Evolutionary conservation across 495 filamentous ascomycete species (phyloP).

Genomic region (Aspergillus cavernicola): DNA sequence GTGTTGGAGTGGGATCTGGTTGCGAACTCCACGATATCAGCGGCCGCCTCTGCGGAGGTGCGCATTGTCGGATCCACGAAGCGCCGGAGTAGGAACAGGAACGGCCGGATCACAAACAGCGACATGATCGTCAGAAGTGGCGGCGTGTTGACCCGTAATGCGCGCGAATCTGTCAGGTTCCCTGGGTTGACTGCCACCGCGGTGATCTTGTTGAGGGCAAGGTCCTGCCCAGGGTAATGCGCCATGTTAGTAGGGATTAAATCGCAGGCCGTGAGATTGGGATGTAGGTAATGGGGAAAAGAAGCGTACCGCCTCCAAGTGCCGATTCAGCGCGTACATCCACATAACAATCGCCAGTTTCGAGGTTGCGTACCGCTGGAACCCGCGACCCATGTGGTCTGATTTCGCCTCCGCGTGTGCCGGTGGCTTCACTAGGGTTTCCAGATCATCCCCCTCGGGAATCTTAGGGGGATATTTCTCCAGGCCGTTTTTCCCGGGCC

Average conservation of each 20-base stretch:
- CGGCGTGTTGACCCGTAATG: conserved; percentile 39
- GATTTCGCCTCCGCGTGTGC: not conserved
- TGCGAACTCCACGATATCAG: conserved; percentile 34
- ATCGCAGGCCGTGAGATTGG: not conserved
- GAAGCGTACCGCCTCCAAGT: conserved; percentile 26
- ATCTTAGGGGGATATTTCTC: conserved; percentile 8
- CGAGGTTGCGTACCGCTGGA: conserved; percentile 35
- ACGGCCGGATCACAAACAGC: conserved; percentile 20
- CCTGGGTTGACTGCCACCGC: conserved; percentile 46
- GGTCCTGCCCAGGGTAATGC: conserved; percentile 18
- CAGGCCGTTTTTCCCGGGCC: conserved; percentile 22
- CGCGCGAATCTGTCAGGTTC: conserved; percentile 42
- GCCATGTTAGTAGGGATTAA: not conserved
- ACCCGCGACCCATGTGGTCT: conserved; percentile 13
- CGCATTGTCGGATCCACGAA: conserved; percentile 29
- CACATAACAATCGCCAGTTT: conserved; percentile 43
- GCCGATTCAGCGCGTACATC: conserved; percentile 41
- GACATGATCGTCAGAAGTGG: not conserved
- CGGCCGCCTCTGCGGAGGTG: conserved; percentile 29
- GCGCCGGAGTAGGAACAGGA: conserved; percentile 27
- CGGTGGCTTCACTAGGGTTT: conserved; percentile 15
- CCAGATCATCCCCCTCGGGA: conserved; percentile 9
- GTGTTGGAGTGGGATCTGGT: conserved; percentile 18
- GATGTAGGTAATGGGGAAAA: not conserved
- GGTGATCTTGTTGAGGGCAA: conserved; percentile 36